phyloP scores from a whole-genome alignment of 2,329 filamentous ascomycete species.

The Diaporthe eres region DNA sequence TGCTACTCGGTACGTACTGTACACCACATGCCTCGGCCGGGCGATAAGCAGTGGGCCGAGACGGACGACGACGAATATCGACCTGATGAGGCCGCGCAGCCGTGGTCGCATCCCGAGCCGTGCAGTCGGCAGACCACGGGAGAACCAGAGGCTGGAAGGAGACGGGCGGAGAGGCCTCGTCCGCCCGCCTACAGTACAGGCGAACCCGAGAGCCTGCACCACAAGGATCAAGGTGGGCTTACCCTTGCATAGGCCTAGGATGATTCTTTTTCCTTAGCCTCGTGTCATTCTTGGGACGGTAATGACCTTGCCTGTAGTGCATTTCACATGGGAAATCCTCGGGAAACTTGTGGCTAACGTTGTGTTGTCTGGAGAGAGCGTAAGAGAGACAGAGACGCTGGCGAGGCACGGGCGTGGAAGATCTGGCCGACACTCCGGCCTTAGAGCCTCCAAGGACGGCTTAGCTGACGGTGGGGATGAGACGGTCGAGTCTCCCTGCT shows the following conservation, averaged over 20 bases:
- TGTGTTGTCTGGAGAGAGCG: background rate
- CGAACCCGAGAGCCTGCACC: background rate
- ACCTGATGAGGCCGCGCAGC: constrained; percentile 7
- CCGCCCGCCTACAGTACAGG: constrained; percentile 5
- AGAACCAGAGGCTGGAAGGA: background rate
- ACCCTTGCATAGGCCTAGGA: constrained; percentile 8
- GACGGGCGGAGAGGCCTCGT: constrained; percentile 21
- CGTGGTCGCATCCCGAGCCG: constrained; percentile 27
- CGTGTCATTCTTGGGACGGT: background rate
- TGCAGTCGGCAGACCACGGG: constrained; percentile 1
- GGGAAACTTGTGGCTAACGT: background rate
- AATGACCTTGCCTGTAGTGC: background rate
- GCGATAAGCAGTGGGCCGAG: background rate
- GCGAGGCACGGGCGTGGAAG: background rate
- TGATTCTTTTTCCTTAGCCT: background rate
- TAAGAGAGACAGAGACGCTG: too few species aligned
- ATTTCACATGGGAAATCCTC: constrained; percentile 18
- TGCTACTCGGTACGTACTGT: background rate
- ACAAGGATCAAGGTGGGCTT: background rate
- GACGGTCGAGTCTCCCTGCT: background rate
- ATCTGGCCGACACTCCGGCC: constrained; percentile 20
- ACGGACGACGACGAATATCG: background rate
- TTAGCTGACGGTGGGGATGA: background rate
- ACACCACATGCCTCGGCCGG: background rate
- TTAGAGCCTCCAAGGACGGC: background rate